Evolutionary conservation across 164 flowering plant species (phyloP).

Genomic region (grape (Vitis vinifera)): ASM3070453v1 NC_081816.1:15738501-15739000

Average conservation of each 20-base stretch:
- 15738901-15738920: conserved; percentile 30
- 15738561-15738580: neutral
- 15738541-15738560: conserved; percentile 28
- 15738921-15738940: conserved; percentile 56
- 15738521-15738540: conserved; percentile 88
- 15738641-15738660: conserved; percentile 93
- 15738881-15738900: conserved; percentile 64
- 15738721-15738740: conserved; percentile 86
- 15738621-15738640: neutral
- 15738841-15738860: conserved; percentile 67
- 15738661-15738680: conserved; percentile 80
- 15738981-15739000: neutral
- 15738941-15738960: neutral
- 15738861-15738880: conserved; percentile 74
- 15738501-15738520: conserved; percentile 86
- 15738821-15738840: conserved; percentile 44
- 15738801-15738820: conserved; percentile 30
- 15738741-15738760: conserved; percentile 83
- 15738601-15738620: neutral
- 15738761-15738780: conserved; percentile 58
- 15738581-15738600: neutral
- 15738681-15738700: conserved; percentile 69
- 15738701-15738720: conserved; percentile 75
- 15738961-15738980: neutral
- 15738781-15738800: conserved; percentile 65